Conservation (phyloP, 176 grass and related monocot species). For the Miscanthus lutarioriparius region DNA sequence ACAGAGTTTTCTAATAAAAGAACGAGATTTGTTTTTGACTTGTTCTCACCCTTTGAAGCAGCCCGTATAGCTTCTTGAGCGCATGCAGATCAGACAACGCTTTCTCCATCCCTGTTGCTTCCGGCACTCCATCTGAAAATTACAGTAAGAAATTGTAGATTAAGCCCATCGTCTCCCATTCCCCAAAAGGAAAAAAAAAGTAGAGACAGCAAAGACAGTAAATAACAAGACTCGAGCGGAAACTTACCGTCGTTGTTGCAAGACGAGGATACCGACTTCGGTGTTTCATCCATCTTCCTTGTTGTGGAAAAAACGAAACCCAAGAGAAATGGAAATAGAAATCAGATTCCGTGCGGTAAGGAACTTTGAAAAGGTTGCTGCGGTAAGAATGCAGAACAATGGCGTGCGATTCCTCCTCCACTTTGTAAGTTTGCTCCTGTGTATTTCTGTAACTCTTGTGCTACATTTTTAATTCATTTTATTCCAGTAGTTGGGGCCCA, state of each 20-base stretch:
- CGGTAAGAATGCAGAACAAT: neutral
- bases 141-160: neutral
- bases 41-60: conserved; percentile 42
- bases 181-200: neutral
- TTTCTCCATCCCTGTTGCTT: conserved; percentile 35
- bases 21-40: neutral
- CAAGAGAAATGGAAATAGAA: neutral
- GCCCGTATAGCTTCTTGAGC: conserved; percentile 58
- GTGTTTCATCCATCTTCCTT: conserved; percentile 18
- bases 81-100: conserved; percentile 52
- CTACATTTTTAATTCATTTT: no score
- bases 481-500: no score
- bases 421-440: neutral
- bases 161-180: neutral
- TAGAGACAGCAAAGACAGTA: neutral
- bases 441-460: no score
- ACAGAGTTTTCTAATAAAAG: neutral
- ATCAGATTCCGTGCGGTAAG: no score
- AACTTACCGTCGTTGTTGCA: neutral
- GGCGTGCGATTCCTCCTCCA: neutral
- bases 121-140: neutral
- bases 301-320: no score
- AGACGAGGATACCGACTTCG: neutral
- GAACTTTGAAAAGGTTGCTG: neutral
- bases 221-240: neutral